Conservation (phyloP, 129 eudicot genomes). For the Rutidosis leptorrhynchoides region DNA sequence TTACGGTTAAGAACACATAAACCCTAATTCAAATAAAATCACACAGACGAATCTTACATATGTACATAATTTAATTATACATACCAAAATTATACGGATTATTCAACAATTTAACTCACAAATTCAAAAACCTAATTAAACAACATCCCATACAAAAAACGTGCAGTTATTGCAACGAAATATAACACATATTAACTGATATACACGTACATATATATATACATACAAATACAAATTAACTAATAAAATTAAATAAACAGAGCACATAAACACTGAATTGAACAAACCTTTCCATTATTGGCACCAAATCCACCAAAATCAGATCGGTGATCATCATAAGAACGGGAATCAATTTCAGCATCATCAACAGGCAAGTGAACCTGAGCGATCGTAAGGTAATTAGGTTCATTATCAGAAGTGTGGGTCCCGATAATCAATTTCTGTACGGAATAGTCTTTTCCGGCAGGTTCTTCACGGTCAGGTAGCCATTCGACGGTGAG, state of each 20-base stretch:
- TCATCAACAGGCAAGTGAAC: conserved; percentile 85
- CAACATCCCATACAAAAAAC: too few species aligned
- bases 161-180: neutral
- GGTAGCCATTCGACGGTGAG: conserved; percentile 98
- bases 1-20: too few species aligned
- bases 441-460: conserved; percentile 80
- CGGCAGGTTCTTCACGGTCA: conserved; percentile 76
- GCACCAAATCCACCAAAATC: conserved; percentile 76
- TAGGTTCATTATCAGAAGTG: conserved; percentile 82
- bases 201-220: too few species aligned
- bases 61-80: too few species aligned
- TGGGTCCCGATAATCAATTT: conserved; percentile 89
- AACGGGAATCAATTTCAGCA: conserved; percentile 79
- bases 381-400: conserved; percentile 84
- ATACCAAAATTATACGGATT: too few species aligned
- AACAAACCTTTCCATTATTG: conserved; percentile 71
- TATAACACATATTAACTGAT: neutral
- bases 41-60: neutral
- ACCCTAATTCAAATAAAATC: neutral
- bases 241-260: neutral
- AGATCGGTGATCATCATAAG: conserved; percentile 62
- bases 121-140: neutral
- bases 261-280: neutral
- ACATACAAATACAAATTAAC: neutral
- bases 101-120: neutral